phyloP scores from a whole-genome alignment of 768 basidiomycete species.

The Harrya chromipes region DNA sequence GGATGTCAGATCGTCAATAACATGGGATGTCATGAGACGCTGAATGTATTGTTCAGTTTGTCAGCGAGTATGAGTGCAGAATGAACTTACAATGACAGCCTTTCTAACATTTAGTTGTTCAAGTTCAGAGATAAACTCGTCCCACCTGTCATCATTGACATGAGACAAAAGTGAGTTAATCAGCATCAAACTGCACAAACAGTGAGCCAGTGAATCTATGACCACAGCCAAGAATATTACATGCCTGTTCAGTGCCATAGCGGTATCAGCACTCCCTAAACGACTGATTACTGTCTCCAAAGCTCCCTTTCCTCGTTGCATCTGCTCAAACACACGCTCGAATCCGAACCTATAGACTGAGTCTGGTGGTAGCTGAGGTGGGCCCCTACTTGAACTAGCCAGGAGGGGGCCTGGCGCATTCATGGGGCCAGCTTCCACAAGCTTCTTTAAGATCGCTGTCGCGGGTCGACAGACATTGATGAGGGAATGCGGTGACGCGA shows the following conservation, averaged over 20 bases:
- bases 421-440: slow-evolving; percentile 82
- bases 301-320: slow-evolving; percentile 66
- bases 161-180: slow-evolving; percentile 83
- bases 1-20: slow-evolving; percentile 77
- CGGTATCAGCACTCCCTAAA: slow-evolving; percentile 78
- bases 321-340: slow-evolving; percentile 75
- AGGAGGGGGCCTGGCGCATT: slow-evolving; percentile 56
- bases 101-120: slow-evolving; percentile 76
- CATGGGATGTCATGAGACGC: slow-evolving; percentile 82
- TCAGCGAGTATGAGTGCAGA: background rate
- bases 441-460: slow-evolving; percentile 82
- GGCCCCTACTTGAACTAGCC: slow-evolving; percentile 58
- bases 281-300: slow-evolving; percentile 81
- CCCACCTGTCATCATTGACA: slow-evolving; percentile 75
- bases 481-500: slow-evolving; percentile 69
- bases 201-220: slow-evolving; percentile 7
- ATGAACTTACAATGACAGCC: slow-evolving; percentile 68
- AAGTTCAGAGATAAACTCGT: slow-evolving; percentile 70
- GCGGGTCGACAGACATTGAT: slow-evolving; percentile 93
- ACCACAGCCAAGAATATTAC: slow-evolving; percentile 4
- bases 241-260: slow-evolving; percentile 80
- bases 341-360: slow-evolving; percentile 86
- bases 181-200: slow-evolving; percentile 68
- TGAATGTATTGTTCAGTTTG: slow-evolving; percentile 29
- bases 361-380: slow-evolving; percentile 54